Conservation (phyloP, 2,329 filamentous ascomycete species). For the Phialocephala subalpina region DNA sequence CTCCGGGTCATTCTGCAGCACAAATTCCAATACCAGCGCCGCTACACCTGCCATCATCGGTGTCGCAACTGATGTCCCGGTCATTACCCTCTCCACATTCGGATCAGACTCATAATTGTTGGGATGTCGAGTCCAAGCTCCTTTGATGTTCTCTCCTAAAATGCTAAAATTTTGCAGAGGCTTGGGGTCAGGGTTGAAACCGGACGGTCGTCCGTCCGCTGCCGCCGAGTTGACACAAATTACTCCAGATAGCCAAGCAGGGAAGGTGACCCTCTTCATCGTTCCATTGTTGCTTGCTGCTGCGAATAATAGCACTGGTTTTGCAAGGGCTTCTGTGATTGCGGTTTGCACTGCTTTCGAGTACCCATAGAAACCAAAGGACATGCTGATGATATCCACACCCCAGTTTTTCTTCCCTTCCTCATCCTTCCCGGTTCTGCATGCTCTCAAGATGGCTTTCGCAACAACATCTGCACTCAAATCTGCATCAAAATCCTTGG, state of each 20-base stretch:
- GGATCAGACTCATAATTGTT: neutral
- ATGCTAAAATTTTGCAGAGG: constrained; percentile 34
- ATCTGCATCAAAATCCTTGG: constrained; percentile 26
- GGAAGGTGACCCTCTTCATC: constrained; percentile 26
- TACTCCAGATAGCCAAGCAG: constrained; percentile 26
- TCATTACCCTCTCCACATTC: constrained; percentile 13
- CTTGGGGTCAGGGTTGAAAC: constrained; percentile 33
- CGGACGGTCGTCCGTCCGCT: constrained; percentile 22
- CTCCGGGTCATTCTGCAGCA: constrained; percentile 20
- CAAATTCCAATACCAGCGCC: constrained; percentile 35
- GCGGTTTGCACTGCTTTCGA: constrained; percentile 12
- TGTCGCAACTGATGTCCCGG: constrained; percentile 40
- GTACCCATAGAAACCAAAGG: constrained; percentile 30
- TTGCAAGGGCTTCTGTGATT: constrained; percentile 23
- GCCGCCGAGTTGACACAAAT: constrained; percentile 32
- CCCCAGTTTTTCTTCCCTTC: constrained; percentile 30
- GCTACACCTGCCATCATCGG: constrained; percentile 37
- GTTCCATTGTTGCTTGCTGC: constrained; percentile 34
- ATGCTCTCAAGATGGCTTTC: constrained; percentile 33
- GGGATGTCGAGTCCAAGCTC: constrained; percentile 29
- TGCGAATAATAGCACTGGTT: constrained; percentile 29
- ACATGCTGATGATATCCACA: constrained; percentile 39
- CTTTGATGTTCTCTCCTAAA: constrained; percentile 37
- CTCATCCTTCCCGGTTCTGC: constrained; percentile 13
- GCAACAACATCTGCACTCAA: constrained; percentile 26